phyloP scores from a whole-genome alignment of 805 yeast genomes.

The Saccharomycopsis sp. region DNA sequence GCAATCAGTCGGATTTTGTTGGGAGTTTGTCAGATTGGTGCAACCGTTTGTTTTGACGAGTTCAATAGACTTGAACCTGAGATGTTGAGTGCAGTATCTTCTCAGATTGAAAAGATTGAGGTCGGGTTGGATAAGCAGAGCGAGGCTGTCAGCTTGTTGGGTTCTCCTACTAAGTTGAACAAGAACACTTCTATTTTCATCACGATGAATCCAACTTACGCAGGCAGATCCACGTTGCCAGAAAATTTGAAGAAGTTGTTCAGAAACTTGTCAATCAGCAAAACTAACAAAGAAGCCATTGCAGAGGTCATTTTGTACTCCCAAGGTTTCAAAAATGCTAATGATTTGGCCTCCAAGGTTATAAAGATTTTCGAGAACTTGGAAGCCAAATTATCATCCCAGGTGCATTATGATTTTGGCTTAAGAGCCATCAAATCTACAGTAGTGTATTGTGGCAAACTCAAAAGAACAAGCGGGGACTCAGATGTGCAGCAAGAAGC shows the following conservation, averaged over 20 bases:
- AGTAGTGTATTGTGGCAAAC: slow-evolving; percentile 47
- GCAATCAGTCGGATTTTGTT: slow-evolving; percentile 67
- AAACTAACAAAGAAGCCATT: slow-evolving; percentile 62
- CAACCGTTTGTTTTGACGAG: slow-evolving; percentile 96
- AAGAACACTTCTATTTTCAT: slow-evolving; percentile 65
- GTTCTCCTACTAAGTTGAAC: slow-evolving; percentile 32
- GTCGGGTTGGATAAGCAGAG: slow-evolving; percentile 32
- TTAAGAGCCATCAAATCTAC: slow-evolving; percentile 69
- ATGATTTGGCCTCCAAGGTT: slow-evolving; percentile 35
- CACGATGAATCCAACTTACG: slow-evolving; percentile 85
- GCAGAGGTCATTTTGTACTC: slow-evolving; percentile 64
- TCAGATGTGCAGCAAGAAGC: slow-evolving; percentile 14
- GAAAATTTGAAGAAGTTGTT: slow-evolving; percentile 78
- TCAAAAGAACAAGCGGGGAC: slow-evolving; percentile 27
- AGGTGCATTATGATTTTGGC: slow-evolving; percentile 85
- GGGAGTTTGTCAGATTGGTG: slow-evolving; percentile 77
- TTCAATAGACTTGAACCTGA: slow-evolving; percentile 70
- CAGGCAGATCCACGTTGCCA: slow-evolving; percentile 75
- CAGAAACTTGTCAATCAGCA: slow-evolving; percentile 61
- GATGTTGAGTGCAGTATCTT: slow-evolving; percentile 76
- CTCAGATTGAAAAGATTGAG: slow-evolving; percentile 69
- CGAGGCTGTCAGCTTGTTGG: slow-evolving; percentile 33
- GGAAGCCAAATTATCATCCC: slow-evolving; percentile 35
- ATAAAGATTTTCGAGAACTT: slow-evolving; percentile 48
- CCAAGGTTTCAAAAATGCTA: slow-evolving; percentile 54